Evolutionary conservation across 1,284 basidiomycete genomes (phyloP).

Genomic region (Fomes fomentarius): DNA sequence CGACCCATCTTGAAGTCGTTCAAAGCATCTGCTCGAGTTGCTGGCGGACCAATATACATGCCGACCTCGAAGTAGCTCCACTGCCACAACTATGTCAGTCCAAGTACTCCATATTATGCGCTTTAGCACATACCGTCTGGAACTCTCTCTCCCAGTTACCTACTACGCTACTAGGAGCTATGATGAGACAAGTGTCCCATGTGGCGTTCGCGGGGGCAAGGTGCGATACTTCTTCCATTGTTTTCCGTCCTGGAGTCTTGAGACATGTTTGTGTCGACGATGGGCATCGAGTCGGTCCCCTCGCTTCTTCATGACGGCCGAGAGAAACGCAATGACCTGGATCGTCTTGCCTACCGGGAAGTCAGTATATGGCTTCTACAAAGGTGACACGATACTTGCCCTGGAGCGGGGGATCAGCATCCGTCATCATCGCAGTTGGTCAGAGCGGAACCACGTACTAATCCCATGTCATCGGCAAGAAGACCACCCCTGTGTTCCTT

Average conservation of each 20-base stretch:
- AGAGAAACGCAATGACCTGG: conserved; percentile 86
- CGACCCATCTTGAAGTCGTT: conserved; percentile 75
- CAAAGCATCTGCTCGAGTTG: conserved; percentile 56
- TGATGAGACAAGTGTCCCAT: conserved; percentile 84
- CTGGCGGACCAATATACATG: conserved; percentile 56
- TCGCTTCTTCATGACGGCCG: conserved; percentile 82
- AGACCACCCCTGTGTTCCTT: conserved; percentile 67
- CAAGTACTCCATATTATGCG: too few species aligned
- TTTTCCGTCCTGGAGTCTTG: conserved; percentile 59
- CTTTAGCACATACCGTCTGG: conserved; percentile 49
- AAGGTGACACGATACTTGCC: background rate
- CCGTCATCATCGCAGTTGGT: too few species aligned
- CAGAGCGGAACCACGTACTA: too few species aligned
- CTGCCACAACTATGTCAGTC: conserved; percentile 46
- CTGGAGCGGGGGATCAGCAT: too few species aligned
- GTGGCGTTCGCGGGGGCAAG: conserved; percentile 67
- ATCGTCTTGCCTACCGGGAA: conserved; percentile 70
- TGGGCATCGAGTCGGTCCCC: conserved; percentile 64
- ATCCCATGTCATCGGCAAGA: conserved; percentile 90
- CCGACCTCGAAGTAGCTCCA: conserved; percentile 86
- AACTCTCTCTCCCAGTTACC: conserved; percentile 86
- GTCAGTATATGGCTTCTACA: background rate
- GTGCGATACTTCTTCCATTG: conserved; percentile 54
- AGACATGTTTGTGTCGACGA: conserved; percentile 65
- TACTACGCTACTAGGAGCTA: conserved; percentile 79